phyloP scores from a whole-genome alignment of 495 filamentous ascomycete species.

The Pyrenopolyporus hunteri region DNA sequence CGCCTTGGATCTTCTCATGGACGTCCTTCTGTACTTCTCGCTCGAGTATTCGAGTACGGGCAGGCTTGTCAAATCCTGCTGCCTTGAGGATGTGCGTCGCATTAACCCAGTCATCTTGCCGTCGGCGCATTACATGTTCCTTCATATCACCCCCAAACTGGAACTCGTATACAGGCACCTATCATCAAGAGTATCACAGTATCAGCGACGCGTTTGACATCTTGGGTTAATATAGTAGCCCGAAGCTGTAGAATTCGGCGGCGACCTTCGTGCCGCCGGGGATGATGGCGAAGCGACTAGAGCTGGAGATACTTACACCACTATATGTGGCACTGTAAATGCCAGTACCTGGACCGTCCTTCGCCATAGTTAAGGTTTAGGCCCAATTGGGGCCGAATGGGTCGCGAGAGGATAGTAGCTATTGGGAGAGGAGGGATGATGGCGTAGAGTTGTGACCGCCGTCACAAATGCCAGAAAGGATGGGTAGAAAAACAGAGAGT shows the following conservation, averaged over 20 bases:
- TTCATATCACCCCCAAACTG: constrained; percentile 75
- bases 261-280: no score
- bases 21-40: constrained; percentile 94
- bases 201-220: no score
- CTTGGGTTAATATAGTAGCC: no score
- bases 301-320: constrained; percentile 66
- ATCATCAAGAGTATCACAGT: constrained; percentile 48
- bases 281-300: constrained; percentile 2
- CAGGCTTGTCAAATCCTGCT: constrained; percentile 75
- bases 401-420: background rate
- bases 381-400: constrained; percentile 4
- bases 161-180: constrained; percentile 92
- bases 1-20: constrained; percentile 97
- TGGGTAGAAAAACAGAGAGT: background rate
- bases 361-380: constrained; percentile 45
- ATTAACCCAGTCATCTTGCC: constrained; percentile 90
- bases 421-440: background rate
- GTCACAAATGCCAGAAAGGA: background rate
- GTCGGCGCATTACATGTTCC: constrained; percentile 85
- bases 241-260: no score
- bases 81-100: constrained; percentile 94
- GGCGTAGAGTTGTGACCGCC: no score
- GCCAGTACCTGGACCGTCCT: constrained; percentile 43
- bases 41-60: constrained; percentile 91
- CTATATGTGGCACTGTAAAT: constrained; percentile 95